Evolutionary conservation across 2,329 filamentous ascomycete genomes (phyloP), one percentile per base, ranked within the genome.

Genomic region (Rutstroemia sp.): DNA sequence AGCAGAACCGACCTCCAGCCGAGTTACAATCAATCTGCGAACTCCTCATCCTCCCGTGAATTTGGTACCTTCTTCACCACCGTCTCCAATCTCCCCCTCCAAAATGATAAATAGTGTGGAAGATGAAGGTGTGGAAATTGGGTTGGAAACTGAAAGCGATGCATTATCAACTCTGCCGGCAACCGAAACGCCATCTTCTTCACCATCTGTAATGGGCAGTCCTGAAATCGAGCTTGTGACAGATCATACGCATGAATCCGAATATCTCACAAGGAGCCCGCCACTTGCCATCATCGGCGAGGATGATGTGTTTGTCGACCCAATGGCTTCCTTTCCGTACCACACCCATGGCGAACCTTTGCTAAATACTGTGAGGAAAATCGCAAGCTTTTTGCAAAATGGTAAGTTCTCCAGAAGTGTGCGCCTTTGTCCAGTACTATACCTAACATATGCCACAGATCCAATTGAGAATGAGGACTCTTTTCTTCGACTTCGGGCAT

Each of bases 11-110:
- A 74, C 77, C 38, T 81, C 81, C 3, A 84, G 79, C 68, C 77
- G 74, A 65, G 79, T 85, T 50, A 85, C 82, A 9, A 77, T 85
- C 54, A 85, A 84, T 64, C 71, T 85, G 49, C 79, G 81, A 77
- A 77, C 62, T 65, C 69, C 59, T 71, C 72, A 72, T 16, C 67
- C 69, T 45, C 69, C 73, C 14, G 18, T 49, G 49, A 73, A 75
- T 21, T 69, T 70, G 16, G 71, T 72, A 27, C 70, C 73, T 18
- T 74, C 76, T 21, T 76, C 74, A 3, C 73, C 78, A 3, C 61
- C 71, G 12, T 78, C 78, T 7, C 74, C 74, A 27, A 67, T 67
- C 45, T 68, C 68, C 48, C 64, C 63, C 6, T 65, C 63, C 46
- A 68, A 66, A 57, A 68, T 68, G 64, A 44, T 46, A 27, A 51